phyloP scores from a whole-genome alignment of 148 eudicot species.

The Cornus florida region DNA sequence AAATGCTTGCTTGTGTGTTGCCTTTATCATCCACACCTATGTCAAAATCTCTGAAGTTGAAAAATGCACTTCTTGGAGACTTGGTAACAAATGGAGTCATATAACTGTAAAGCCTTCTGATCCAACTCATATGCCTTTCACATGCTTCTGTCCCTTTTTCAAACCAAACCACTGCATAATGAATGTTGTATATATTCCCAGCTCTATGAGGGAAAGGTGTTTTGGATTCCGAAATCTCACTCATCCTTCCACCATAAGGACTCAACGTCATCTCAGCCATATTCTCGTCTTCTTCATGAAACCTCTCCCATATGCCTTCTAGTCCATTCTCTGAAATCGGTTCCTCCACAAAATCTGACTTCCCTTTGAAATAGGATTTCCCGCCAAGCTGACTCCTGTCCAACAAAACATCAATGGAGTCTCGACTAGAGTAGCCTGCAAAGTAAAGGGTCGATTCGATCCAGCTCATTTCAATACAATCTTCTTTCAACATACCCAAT shows the following conservation, averaged over 20 bases:
- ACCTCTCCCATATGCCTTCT: slow-evolving; percentile 25
- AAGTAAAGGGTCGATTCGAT: neutral
- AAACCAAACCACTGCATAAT: slow-evolving; percentile 18
- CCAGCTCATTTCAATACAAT: neutral
- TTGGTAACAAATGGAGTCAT: slow-evolving; percentile 30
- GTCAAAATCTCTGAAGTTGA: slow-evolving; percentile 37
- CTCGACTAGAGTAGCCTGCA: neutral
- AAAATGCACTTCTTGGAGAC: slow-evolving; percentile 14
- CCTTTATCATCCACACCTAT: slow-evolving; percentile 21
- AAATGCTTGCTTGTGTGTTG: too few species aligned
- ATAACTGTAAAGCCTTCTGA: slow-evolving; percentile 20
- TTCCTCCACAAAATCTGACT: slow-evolving; percentile 1
- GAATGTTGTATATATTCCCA: slow-evolving; percentile 29
- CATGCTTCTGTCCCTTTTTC: neutral
- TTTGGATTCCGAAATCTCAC: slow-evolving; percentile 14
- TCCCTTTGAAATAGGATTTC: neutral
- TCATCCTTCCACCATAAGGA: slow-evolving; percentile 30
- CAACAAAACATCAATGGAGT: neutral
- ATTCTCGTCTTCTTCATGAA: slow-evolving; percentile 15
- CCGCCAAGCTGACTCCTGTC: neutral
- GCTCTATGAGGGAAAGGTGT: slow-evolving; percentile 28
- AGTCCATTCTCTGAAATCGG: slow-evolving; percentile 27
- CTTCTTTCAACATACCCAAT: neutral
- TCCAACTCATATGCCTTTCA: slow-evolving; percentile 18
- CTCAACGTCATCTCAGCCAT: slow-evolving; percentile 14